Conservation (phyloP, 768 basidiomycete genomes). For the Termitomyces sp. region DNA sequence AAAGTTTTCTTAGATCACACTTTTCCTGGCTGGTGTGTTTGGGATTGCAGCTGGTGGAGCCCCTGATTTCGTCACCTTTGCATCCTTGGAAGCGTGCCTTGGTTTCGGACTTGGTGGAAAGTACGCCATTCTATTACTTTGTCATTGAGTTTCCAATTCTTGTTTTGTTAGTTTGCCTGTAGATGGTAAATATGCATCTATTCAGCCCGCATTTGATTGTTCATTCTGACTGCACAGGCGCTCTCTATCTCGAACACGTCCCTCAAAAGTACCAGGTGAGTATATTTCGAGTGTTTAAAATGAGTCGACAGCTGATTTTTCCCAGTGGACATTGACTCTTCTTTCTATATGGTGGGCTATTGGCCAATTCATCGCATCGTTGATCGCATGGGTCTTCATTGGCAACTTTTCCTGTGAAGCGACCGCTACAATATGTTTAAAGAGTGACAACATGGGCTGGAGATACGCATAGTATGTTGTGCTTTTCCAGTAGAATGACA, state of each 20-base stretch:
- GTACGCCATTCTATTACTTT: conserved; percentile 22
- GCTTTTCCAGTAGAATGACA: no score
- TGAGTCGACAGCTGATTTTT: neutral
- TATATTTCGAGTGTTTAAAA: conserved; percentile 3
- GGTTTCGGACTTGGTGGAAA: conserved; percentile 52
- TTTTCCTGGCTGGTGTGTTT: conserved; percentile 39
- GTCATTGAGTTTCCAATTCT: conserved; percentile 9
- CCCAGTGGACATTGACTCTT: conserved; percentile 46
- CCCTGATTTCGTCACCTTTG: conserved; percentile 40
- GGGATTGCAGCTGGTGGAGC: conserved; percentile 44
- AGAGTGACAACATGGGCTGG: conserved; percentile 55
- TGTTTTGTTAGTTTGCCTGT: conserved; percentile 29
- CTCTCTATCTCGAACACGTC: conserved; percentile 39
- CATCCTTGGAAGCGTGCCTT: conserved; percentile 35
- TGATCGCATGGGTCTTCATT: conserved; percentile 52
- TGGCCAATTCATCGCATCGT: conserved; percentile 43
- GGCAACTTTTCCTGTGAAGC: conserved; percentile 46
- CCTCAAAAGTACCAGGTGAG: conserved; percentile 33
- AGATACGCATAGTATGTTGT: conserved; percentile 43
- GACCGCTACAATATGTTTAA: conserved; percentile 30
- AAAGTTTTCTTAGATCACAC: conserved; percentile 16
- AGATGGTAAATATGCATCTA: conserved; percentile 26
- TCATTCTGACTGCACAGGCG: conserved; percentile 18
- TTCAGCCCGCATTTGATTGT: neutral
- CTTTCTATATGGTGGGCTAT: conserved; percentile 53